Percentiles rank a stretch among this genome's conserved stretches.
Conservation (phyloP, 1,284 basidiomycete genomes). For the Heterobasidion annosum region DNA sequence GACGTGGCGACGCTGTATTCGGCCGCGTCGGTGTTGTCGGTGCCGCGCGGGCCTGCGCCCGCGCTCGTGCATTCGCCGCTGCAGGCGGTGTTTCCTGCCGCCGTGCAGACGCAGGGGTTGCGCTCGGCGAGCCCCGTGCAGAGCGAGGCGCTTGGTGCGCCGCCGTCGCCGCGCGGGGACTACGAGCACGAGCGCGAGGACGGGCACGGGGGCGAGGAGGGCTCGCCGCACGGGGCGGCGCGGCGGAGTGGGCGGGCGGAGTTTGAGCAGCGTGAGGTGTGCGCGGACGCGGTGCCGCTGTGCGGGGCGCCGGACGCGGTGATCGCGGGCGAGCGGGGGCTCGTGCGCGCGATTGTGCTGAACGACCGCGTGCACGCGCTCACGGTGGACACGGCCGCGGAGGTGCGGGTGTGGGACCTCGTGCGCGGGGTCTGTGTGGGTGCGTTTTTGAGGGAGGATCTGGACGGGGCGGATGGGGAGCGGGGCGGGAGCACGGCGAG, state of each 20-base stretch:
- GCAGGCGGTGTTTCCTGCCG: slow-evolving; percentile 20
- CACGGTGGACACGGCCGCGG: slow-evolving; percentile 81
- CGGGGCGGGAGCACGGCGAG: slow-evolving; percentile 17
- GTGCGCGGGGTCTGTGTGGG: slow-evolving; percentile 75
- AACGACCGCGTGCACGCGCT: slow-evolving; percentile 91
- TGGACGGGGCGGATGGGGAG: slow-evolving; percentile 38
- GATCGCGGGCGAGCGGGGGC: slow-evolving; percentile 73
- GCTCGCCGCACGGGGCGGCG: slow-evolving; percentile 13
- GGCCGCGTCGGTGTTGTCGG: slow-evolving; percentile 68
- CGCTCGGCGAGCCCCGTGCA: slow-evolving; percentile 17
- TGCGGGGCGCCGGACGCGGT: slow-evolving; percentile 56
- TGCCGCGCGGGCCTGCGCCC: slow-evolving; percentile 29
- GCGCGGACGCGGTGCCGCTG: slow-evolving; percentile 69
- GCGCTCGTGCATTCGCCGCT: slow-evolving; percentile 24
- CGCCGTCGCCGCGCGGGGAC: neutral
- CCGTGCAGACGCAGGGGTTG: slow-evolving; percentile 14
- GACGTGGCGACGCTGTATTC: slow-evolving; percentile 81
- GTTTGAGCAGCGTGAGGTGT: slow-evolving; percentile 77
- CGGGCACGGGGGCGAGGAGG: slow-evolving; percentile 19
- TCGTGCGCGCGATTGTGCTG: slow-evolving; percentile 76
- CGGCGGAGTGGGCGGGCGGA: slow-evolving; percentile 38
- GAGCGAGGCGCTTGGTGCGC: slow-evolving; percentile 10
- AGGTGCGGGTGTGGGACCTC: slow-evolving; percentile 91
- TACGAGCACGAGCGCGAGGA: neutral
- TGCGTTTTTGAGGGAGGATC: slow-evolving; percentile 55